phyloP scores from a whole-genome alignment of 768 basidiomycete genomes.

The Chlorophyllum brunneum region DNA sequence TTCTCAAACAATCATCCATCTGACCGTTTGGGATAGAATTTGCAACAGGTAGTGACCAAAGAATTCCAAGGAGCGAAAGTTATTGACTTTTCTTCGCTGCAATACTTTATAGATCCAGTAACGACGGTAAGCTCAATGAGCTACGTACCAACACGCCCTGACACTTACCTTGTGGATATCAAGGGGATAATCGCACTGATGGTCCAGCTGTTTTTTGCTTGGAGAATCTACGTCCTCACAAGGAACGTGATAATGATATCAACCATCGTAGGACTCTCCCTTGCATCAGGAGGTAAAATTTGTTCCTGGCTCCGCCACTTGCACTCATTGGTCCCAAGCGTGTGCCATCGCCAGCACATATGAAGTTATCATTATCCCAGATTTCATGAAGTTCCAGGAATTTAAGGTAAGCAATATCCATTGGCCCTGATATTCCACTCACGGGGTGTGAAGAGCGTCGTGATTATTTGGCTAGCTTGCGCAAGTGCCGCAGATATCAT shows the following conservation, averaged over 20 bases:
- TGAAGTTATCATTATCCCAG: constrained; percentile 19
- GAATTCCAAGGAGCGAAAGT: background rate
- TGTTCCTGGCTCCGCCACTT: no score
- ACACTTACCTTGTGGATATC: background rate
- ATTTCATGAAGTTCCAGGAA: constrained; percentile 24
- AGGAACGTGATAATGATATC: constrained; percentile 15
- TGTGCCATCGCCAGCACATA: constrained; percentile 25
- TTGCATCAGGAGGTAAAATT: constrained; percentile 21
- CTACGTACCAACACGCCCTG: background rate
- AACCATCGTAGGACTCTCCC: constrained; percentile 15
- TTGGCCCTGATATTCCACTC: background rate
- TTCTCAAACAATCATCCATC: background rate
- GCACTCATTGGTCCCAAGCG: constrained; percentile 15
- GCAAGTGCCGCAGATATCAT: constrained; percentile 36
- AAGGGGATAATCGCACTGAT: constrained; percentile 41
- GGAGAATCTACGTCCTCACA: constrained; percentile 28
- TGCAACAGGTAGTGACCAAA: constrained; percentile 6
- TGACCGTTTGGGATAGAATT: background rate
- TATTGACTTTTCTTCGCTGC: background rate
- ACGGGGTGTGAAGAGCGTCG: constrained; percentile 15
- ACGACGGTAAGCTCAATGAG: constrained; percentile 30
- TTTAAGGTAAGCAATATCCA: constrained; percentile 21
- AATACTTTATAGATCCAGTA: constrained; percentile 35
- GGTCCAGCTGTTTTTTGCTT: constrained; percentile 46
- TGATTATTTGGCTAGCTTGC: constrained; percentile 37